Conservation (phyloP, 345 rosid genomes). For the Murraya paniculata region DNA sequence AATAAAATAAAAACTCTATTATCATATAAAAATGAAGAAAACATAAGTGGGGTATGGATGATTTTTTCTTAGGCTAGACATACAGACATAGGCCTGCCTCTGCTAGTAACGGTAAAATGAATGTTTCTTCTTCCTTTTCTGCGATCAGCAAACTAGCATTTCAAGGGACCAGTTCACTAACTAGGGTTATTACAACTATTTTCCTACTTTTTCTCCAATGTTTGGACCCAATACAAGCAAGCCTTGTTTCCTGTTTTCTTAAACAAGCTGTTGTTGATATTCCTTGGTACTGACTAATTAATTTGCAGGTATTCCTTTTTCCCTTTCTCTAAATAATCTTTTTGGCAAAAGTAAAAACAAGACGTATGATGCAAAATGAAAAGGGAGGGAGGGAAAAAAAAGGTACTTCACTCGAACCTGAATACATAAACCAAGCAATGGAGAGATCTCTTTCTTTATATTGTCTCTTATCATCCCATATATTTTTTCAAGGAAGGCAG, state of each 20-base stretch:
- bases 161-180: not conserved
- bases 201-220: not conserved
- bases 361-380: constrained; percentile 12
- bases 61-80: no score
- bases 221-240: not conserved
- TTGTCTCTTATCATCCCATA: constrained; percentile 99
- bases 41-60: no score
- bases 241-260: not conserved
- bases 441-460: constrained; percentile 95
- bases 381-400: not conserved
- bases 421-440: constrained; percentile 90
- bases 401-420: constrained; percentile 53
- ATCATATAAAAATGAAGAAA: no score
- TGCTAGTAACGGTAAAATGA: not conserved
- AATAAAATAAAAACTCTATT: no score
- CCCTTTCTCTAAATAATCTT: not conserved
- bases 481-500: constrained; percentile 97
- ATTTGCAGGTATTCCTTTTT: not conserved
- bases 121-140: not conserved
- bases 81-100: no score
- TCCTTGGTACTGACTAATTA: not conserved
- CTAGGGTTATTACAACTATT: not conserved
- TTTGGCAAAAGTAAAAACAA: not conserved
- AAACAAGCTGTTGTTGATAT: not conserved
- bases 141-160: not conserved